These are phyloP conservation scores for Trichophyton mentagrophytes DNA, from an alignment of 2,329 filamentous ascomycete genomes.

Conservation along the genomic window DNA sequence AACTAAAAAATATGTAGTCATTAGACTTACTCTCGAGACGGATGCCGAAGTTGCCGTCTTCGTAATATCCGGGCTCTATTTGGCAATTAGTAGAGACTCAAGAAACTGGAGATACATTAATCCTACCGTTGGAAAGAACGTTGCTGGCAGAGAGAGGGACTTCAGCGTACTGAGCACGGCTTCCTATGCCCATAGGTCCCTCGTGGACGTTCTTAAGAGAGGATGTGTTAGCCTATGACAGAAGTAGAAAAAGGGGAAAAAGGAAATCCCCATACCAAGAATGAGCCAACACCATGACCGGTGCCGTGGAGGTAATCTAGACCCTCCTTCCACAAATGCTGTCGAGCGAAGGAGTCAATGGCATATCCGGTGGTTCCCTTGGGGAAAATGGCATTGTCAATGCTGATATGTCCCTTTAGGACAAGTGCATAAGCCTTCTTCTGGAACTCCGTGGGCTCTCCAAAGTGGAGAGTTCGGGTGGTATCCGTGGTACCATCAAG, in stretches of 20 bases:
- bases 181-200: conserved; percentile 91
- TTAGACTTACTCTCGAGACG: conserved; percentile 73
- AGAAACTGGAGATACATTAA: background rate
- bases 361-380: conserved; percentile 93
- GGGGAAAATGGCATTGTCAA: conserved; percentile 78
- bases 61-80: conserved; percentile 83
- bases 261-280: conserved; percentile 40
- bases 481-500: conserved; percentile 92
- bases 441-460: conserved; percentile 68
- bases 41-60: conserved; percentile 88
- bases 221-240: conserved; percentile 12
- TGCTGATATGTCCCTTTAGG: conserved; percentile 80
- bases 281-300: conserved; percentile 89
- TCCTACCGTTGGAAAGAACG: conserved; percentile 65
- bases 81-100: conserved; percentile 11
- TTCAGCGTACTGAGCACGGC: conserved; percentile 79
- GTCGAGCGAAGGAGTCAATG: conserved; percentile 74
- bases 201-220: conserved; percentile 71
- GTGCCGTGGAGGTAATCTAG: conserved; percentile 94
- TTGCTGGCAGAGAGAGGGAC: conserved; percentile 84
- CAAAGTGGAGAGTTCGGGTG: conserved; percentile 86
- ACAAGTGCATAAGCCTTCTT: conserved; percentile 86
- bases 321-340: conserved; percentile 84
- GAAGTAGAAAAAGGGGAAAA: background rate
- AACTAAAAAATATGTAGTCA: background rate